Evolutionary conservation across 2,329 filamentous ascomycete species (phyloP), one percentile per base, ranked within the genome.

Genomic region (Aspergillus uvarum): DNA sequence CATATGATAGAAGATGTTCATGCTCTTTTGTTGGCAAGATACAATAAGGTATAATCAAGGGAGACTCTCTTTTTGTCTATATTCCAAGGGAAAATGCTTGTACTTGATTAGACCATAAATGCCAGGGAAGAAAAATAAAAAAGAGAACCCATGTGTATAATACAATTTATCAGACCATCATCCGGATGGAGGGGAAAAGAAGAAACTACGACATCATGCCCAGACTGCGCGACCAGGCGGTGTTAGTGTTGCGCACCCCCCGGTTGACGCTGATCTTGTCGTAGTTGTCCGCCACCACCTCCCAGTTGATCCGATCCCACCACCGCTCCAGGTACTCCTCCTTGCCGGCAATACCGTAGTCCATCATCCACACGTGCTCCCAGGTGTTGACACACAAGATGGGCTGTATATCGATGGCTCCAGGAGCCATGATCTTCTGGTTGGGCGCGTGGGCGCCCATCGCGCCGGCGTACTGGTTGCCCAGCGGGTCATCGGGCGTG

Each of bases 321-420:
- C 94, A 98, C 47, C 83, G 82, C 73, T 90, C 84, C 56, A 93
- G 82, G 75, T 86, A 99, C 55, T 81, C 78, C 56, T 82, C 81
- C 86, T 97, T 99, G 53, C 91, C 92, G 49, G 81, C 82, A 58
- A 88, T 76, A 5, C 89, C 89, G 76, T 90, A 97, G 75, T 98
- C 92, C 58, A 85, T 84, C 74, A 98, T 79, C 86, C 90, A 99
- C 8, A 89, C 88, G 78, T 98, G 95, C 81, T 98, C 89, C 95
- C 95, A 99, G 5, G 92, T 96, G 79, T 92, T 98, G 61, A 98
- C 84, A 74, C 94, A 97, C 68, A 99, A 80, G 62, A 98, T 82
- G 12, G 94, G 93, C 59, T 87, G 82, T 35, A 93, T 76, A 52
- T 89, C 73, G n/a, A 74, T 61, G 12, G 75, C 78, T 5, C 77